Evolutionary conservation across 1,284 basidiomycete species (phyloP).

Genomic region (Trametes versicolor): DNA sequence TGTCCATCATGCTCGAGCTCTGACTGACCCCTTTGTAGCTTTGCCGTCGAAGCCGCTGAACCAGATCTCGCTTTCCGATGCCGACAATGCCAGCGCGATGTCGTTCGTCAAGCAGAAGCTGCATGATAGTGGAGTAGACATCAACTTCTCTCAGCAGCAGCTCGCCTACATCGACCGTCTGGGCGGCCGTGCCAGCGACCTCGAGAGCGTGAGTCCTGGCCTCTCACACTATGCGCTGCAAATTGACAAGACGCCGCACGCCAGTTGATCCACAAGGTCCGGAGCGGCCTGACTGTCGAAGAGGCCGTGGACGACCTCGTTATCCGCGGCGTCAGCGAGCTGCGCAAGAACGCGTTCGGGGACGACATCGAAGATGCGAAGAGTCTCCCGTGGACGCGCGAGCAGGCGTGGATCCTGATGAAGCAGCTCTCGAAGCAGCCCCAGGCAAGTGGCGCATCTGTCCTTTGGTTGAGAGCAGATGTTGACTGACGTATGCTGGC

Average conservation of each 20-base stretch:
- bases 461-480: background rate
- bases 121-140: conserved; percentile 61
- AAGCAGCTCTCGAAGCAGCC: conserved; percentile 74
- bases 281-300: conserved; percentile 75
- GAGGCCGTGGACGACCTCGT: conserved; percentile 94
- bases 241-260: background rate
- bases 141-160: conserved; percentile 64
- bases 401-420: conserved; percentile 91
- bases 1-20: background rate
- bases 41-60: conserved; percentile 89
- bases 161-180: conserved; percentile 71
- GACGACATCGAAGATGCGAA: conserved; percentile 92
- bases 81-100: conserved; percentile 83
- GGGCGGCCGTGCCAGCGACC: conserved; percentile 89
- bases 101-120: conserved; percentile 87
- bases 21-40: conserved; percentile 53
- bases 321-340: conserved; percentile 79
- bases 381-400: conserved; percentile 82
- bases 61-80: conserved; percentile 83
- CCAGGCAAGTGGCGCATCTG: conserved; percentile 62
- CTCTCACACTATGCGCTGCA: background rate
- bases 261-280: conserved; percentile 87
- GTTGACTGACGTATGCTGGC: conserved; percentile 16
- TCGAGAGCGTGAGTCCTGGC: conserved; percentile 74
- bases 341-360: conserved; percentile 93